Percentiles rank a stretch among this genome's conserved stretches.
These are phyloP conservation scores for Penicillium fuscoglaucum DNA, from an alignment of 2,329 filamentous ascomycete genomes.

Conservation along the genomic window DNA sequence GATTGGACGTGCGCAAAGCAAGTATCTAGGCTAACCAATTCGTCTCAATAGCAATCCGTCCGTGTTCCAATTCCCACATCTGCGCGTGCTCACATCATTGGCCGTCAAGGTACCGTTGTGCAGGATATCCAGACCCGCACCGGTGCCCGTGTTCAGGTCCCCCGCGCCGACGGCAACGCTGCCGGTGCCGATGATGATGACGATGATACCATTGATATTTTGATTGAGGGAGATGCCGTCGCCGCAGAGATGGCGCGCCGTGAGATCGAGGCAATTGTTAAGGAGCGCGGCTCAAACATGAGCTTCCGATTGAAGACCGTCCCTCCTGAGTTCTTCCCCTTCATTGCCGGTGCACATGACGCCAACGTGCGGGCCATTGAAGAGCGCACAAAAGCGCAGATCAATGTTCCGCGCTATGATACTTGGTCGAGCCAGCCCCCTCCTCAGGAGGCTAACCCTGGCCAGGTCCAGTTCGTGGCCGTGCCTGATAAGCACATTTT, in stretches of 20 bases:
- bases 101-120: conserved; percentile 84
- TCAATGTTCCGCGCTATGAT: conserved; percentile 81
- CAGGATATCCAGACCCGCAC: conserved; percentile 87
- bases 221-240: conserved; percentile 87
- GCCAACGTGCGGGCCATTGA: conserved; percentile 67
- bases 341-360: conserved; percentile 81
- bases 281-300: conserved; percentile 78
- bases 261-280: conserved; percentile 83
- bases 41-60: conserved; percentile 57
- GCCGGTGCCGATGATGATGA: conserved; percentile 75
- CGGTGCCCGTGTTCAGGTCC: conserved; percentile 86
- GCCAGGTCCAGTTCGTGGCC: conserved; percentile 70
- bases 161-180: conserved; percentile 69
- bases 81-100: conserved; percentile 86
- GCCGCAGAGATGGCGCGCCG: conserved; percentile 80
- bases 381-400: conserved; percentile 70
- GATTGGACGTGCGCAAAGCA: not conserved
- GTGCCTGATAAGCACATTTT: conserved; percentile 76
- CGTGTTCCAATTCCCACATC: conserved; percentile 80
- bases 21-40: conserved; percentile 1
- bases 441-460: conserved; percentile 61
- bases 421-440: conserved; percentile 69
- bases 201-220: conserved; percentile 73
- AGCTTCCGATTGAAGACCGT: conserved; percentile 80
- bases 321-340: conserved; percentile 91